Percentiles rank a stretch among this genome's conserved stretches.
Conservation (phyloP, 192 early-diverging fungal species). For the Backusella tarrabulga region DNA sequence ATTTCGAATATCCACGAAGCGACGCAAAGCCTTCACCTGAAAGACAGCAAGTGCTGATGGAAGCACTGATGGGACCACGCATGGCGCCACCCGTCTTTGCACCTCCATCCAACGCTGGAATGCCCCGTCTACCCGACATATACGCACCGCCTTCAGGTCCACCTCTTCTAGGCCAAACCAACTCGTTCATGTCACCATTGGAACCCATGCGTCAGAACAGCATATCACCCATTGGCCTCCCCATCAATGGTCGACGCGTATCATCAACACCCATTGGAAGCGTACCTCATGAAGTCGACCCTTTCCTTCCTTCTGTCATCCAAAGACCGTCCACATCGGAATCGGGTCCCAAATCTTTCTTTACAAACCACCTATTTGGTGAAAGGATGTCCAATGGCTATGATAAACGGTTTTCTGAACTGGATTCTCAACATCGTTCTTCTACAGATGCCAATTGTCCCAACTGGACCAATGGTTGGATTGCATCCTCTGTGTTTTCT, state of each 20-base stretch:
- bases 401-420: background rate
- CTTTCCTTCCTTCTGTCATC: background rate
- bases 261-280: constrained; percentile 11
- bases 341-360: constrained; percentile 8
- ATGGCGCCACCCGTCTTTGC: background rate
- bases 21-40: background rate
- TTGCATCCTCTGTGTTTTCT: constrained; percentile 13
- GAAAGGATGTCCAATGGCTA: constrained; percentile 11
- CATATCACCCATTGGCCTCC: constrained; percentile 22
- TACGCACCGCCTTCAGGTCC: background rate
- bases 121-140: background rate
- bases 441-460: background rate
- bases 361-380: constrained; percentile 26
- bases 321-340: constrained; percentile 5
- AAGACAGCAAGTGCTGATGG: constrained; percentile 20
- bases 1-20: background rate
- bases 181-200: background rate
- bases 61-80: constrained; percentile 8
- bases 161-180: background rate
- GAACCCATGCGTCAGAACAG: background rate
- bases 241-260: constrained; percentile 7
- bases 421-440: background rate
- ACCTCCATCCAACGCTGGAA: background rate
- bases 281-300: background rate
- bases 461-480: constrained; percentile 25